A percentile compares a stretch with the other conserved stretches of the same genome.
These are phyloP conservation scores for Yamadazyma spencermartinsiae DNA, from an alignment of 1,139 yeast species.

Conservation along the genomic window DNA sequence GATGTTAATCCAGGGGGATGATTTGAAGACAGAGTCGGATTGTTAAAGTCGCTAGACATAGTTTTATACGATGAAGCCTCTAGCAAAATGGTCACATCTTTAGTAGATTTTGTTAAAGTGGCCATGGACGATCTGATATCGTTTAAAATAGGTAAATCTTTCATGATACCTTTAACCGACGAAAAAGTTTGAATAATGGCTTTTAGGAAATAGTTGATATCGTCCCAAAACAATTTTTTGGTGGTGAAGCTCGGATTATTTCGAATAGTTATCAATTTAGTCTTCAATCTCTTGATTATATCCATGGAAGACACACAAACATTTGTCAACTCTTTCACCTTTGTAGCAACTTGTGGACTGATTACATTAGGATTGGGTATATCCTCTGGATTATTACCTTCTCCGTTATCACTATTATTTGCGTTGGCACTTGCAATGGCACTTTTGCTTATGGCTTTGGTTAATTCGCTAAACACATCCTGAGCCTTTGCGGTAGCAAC, in stretches of 20 bases:
- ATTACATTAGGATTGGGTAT: constrained; percentile 15
- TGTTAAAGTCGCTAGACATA: constrained; percentile 28
- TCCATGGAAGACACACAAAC: constrained; percentile 84
- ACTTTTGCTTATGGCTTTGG: constrained; percentile 71
- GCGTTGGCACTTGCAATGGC: constrained; percentile 45
- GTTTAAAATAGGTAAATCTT: constrained; percentile 74
- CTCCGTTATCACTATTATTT: not conserved
- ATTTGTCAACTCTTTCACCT: constrained; percentile 73
- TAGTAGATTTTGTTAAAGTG: constrained; percentile 79
- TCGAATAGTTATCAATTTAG: constrained; percentile 54
- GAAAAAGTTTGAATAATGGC: constrained; percentile 82
- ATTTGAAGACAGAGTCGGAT: constrained; percentile 17
- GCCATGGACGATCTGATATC: constrained; percentile 83
- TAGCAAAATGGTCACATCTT: constrained; percentile 80
- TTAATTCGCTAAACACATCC: constrained; percentile 74
- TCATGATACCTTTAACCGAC: constrained; percentile 78
- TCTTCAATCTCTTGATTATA: constrained; percentile 65
- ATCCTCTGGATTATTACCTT: not conserved
- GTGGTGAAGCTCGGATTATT: constrained; percentile 55
- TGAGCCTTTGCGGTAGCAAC: constrained; percentile 78
- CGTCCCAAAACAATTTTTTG: constrained; percentile 78
- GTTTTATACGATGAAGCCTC: constrained; percentile 53
- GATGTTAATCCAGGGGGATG: constrained; percentile 29
- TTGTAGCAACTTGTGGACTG: constrained; percentile 47
- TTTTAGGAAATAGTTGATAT: constrained; percentile 77